Conservation (phyloP, 768 basidiomycete genomes). For the Phlegmacium glaucopus region DNA sequence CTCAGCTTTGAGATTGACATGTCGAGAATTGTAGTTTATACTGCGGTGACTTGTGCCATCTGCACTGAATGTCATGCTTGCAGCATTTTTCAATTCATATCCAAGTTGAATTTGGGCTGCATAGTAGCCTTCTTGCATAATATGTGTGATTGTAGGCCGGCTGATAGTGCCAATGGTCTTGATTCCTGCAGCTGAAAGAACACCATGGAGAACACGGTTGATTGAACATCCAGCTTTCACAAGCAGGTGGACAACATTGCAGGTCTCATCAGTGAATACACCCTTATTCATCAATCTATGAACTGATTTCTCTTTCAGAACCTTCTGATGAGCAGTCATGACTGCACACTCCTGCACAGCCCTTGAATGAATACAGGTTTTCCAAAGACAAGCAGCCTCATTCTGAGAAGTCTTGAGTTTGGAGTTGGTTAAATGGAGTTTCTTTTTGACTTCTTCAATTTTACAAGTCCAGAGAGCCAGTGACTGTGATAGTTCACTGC, state of each 20-base stretch:
- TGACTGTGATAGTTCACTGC: no score
- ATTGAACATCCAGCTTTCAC: slow-evolving; percentile 20
- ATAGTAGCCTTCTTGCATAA: slow-evolving; percentile 9
- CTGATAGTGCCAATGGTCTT: not conserved
- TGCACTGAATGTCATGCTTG: slow-evolving; percentile 16
- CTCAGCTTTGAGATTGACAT: slow-evolving; percentile 17
- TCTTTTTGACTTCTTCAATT: no score
- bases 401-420: no score
- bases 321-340: no score
- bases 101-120: slow-evolving; percentile 13
- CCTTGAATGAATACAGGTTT: no score
- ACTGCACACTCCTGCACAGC: no score
- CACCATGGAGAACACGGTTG: slow-evolving; percentile 16
- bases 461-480: no score
- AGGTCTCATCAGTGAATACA: no score
- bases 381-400: no score
- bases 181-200: slow-evolving; percentile 19
- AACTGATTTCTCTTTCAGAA: no score
- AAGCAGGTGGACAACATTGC: slow-evolving; percentile 16
- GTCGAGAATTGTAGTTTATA: slow-evolving; percentile 17
- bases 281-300: no score
- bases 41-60: slow-evolving; percentile 17
- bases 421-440: no score
- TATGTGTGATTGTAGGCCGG: not conserved
- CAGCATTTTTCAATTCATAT: slow-evolving; percentile 14